A percentile compares a stretch with the other conserved stretches of the same genome.
phyloP scores from a whole-genome alignment of 2,329 filamentous ascomycete species.

The Aspergillus neotritici region DNA sequence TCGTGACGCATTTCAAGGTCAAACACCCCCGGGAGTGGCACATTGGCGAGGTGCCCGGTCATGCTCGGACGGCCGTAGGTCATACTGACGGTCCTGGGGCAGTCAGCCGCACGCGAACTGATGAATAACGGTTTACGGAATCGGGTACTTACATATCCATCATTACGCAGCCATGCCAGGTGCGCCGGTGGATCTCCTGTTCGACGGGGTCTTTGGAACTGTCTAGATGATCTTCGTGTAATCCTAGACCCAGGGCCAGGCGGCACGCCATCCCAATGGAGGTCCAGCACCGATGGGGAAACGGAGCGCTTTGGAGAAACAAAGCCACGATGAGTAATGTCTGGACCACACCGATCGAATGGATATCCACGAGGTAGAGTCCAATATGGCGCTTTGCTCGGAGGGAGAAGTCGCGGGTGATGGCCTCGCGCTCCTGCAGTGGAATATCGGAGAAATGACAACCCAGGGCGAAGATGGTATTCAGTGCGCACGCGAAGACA shows the following conservation, averaged over 20 bases:
- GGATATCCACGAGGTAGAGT: conserved; percentile 35
- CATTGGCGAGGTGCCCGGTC: conserved; percentile 24
- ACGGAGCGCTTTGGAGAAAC: conserved; percentile 39
- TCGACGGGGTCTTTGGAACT: conserved; percentile 25
- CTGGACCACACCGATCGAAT: conserved; percentile 39
- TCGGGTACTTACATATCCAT: conserved; percentile 36
- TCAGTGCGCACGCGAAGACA: conserved; percentile 41
- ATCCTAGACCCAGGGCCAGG: conserved; percentile 38
- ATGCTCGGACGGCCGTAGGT: conserved; percentile 34
- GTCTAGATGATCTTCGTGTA: conserved; percentile 30
- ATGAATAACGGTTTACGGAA: too few relatives aligned
- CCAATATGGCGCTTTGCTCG: conserved; percentile 31
- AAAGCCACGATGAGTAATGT: conserved; percentile 37
- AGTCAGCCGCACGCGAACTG: neutral
- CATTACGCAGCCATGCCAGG: conserved; percentile 39
- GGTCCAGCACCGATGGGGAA: conserved; percentile 41
- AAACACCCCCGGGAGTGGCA: conserved; percentile 18
- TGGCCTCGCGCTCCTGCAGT: conserved; percentile 21
- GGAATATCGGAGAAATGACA: conserved; percentile 36
- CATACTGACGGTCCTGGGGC: conserved; percentile 34
- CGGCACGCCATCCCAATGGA: conserved; percentile 40
- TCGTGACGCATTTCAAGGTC: too few relatives aligned
- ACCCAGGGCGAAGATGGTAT: conserved; percentile 41
- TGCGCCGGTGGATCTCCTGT: conserved; percentile 32
- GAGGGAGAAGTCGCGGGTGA: conserved; percentile 32